These are phyloP conservation scores for Persicaria tinctoria DNA, from an alignment of 148 eudicot species.

Conservation along the genomic window DNA sequence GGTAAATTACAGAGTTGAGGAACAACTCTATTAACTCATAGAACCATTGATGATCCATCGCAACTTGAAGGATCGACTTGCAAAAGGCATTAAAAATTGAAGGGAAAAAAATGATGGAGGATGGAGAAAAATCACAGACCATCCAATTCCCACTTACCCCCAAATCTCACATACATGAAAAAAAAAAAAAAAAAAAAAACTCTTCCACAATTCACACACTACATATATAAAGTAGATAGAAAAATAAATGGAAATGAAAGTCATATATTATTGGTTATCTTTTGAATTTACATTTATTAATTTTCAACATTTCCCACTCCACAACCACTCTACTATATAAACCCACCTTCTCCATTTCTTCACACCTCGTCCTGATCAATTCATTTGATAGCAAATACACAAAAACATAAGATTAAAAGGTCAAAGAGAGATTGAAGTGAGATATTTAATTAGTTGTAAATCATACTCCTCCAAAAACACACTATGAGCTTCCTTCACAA, in stretches of 20 bases:
- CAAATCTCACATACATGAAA: background rate
- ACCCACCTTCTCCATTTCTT: conserved; percentile 6
- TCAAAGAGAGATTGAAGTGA: background rate
- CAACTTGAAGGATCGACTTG: no score
- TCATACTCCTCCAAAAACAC: background rate
- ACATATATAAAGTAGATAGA: background rate
- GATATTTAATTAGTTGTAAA: background rate
- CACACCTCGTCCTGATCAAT: background rate
- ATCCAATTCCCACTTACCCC: background rate
- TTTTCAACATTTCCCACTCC: background rate
- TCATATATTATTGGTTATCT: no score
- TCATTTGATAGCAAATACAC: background rate
- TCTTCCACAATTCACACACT: background rate
- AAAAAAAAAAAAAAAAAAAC: background rate
- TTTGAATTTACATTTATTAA: background rate
- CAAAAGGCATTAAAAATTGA: no score
- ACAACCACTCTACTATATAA: conserved; percentile 22
- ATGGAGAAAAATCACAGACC: background rate
- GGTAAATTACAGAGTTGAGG: no score
- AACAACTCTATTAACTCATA: no score
- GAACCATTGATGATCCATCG: no score
- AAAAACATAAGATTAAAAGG: background rate
- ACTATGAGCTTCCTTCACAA: conserved; percentile 25
- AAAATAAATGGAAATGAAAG: no score
- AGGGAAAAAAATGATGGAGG: no score